phyloP scores from a whole-genome alignment of 2,329 filamentous ascomycete genomes.

The Neofusicoccum ribis region DNA sequence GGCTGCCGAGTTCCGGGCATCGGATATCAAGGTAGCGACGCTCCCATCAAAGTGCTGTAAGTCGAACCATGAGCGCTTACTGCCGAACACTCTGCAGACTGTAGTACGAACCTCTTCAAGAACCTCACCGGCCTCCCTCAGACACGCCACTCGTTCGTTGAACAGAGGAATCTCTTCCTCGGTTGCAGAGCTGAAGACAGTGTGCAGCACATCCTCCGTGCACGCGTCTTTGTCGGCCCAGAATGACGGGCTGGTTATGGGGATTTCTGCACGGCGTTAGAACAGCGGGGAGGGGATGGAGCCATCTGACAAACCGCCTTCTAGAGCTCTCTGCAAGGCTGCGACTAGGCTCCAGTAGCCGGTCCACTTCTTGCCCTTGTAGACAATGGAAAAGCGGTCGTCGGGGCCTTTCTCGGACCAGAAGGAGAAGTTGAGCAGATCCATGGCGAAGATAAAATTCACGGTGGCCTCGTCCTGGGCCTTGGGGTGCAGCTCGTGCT shows the following conservation, averaged over 20 bases:
- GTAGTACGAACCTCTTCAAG: constrained; percentile 65
- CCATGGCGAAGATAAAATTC: constrained; percentile 96
- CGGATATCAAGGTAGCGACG: constrained; percentile 70
- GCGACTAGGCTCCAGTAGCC: constrained; percentile 96
- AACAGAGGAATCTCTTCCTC: constrained; percentile 86
- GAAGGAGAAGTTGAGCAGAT: constrained; percentile 94
- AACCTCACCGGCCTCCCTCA: constrained; percentile 80
- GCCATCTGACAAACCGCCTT: constrained; percentile 63
- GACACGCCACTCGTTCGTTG: constrained; percentile 71
- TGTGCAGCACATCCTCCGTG: constrained; percentile 68
- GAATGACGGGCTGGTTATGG: constrained; percentile 84
- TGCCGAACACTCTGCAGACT: neutral
- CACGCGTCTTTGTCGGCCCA: constrained; percentile 79
- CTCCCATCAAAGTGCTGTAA: constrained; percentile 71
- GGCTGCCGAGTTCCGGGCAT: constrained; percentile 77
- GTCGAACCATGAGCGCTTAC: neutral
- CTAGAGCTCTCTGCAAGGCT: constrained; percentile 78
- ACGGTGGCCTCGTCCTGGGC: constrained; percentile 75
- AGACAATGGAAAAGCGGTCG: constrained; percentile 80
- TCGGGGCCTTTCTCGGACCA: constrained; percentile 75
- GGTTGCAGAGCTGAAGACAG: constrained; percentile 84
- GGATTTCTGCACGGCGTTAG: constrained; percentile 61
- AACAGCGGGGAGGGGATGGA: neutral
- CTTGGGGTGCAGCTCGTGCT: constrained; percentile 88
- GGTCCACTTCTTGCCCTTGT: constrained; percentile 79